phyloP scores from a whole-genome alignment of 176 grass and related monocot species.

The Oryza meyeriana region DNA sequence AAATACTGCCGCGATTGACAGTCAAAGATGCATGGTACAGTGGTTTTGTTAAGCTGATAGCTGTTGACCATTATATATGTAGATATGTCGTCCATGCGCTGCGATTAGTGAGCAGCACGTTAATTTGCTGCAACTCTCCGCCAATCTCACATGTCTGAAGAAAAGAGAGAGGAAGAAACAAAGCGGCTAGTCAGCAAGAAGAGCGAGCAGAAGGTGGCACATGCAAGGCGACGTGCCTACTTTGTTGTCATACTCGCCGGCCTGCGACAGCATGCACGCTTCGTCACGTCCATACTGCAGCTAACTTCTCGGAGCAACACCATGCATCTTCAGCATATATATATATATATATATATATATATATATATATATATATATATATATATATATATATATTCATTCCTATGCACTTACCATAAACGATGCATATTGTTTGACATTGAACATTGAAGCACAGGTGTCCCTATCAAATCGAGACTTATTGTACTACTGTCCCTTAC shows the following conservation, averaged over 20 bases:
- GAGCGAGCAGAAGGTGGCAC: not conserved
- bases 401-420: no score
- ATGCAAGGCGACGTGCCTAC: not conserved
- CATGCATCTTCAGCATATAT: not conserved
- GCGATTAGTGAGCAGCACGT: constrained; percentile 2
- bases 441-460: not conserved
- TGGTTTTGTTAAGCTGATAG: not conserved
- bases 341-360: not conserved
- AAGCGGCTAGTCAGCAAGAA: not conserved
- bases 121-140: not conserved
- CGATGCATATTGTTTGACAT: constrained; percentile 1
- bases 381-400: not conserved
- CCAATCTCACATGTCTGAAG: not conserved
- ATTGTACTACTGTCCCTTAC: not conserved
- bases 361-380: no score
- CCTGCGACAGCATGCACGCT: not conserved
- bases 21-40: not conserved
- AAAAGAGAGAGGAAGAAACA: not conserved
- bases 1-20: not conserved
- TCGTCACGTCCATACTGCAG: not conserved
- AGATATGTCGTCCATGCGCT: not conserved
- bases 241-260: not conserved
- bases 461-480: not conserved
- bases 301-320: not conserved
- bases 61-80: not conserved